A percentile compares a stretch with the other conserved stretches of the same genome.
Conservation (phyloP, 2,329 filamentous ascomycete genomes). For the Pestalotiopsis sp. region DNA sequence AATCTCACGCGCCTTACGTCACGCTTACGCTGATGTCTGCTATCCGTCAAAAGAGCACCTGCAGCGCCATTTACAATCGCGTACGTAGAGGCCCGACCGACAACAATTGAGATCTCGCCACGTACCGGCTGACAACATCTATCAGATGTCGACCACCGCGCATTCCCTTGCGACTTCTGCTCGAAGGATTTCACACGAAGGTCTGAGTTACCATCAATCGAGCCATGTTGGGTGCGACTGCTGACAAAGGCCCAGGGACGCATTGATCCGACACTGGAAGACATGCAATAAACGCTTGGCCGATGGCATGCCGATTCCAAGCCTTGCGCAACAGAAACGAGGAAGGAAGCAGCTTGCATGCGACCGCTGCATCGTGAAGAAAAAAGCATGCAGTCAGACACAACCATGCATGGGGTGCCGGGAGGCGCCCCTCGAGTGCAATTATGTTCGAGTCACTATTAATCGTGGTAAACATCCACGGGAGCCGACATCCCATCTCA, state of each 20-base stretch:
- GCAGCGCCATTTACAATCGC: conserved; percentile 1
- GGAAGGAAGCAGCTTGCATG: conserved; percentile 6
- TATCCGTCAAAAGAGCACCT: neutral
- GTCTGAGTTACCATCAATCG: neutral
- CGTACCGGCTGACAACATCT: neutral
- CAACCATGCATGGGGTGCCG: neutral
- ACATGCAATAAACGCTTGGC: conserved; percentile 1
- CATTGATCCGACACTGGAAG: neutral
- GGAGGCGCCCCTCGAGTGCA: neutral
- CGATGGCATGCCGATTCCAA: neutral
- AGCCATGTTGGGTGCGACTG: neutral
- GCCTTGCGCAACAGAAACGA: neutral
- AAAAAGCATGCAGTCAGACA: conserved; percentile 3
- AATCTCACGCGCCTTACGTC: neutral
- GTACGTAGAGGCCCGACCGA: neutral
- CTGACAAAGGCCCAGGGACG: conserved; percentile 1
- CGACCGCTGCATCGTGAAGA: conserved; percentile 6
- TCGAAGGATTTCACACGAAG: neutral
- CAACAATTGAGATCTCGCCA: neutral
- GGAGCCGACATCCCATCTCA: neutral
- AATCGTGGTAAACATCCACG: neutral
- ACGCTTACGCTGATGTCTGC: neutral
- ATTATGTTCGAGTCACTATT: neutral
- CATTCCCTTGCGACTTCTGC: conserved; percentile 6
- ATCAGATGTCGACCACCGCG: neutral